Base-by-base conservation (phyloP, 768 basidiomycete genomes). In the Termitomyces sp. region DNA sequence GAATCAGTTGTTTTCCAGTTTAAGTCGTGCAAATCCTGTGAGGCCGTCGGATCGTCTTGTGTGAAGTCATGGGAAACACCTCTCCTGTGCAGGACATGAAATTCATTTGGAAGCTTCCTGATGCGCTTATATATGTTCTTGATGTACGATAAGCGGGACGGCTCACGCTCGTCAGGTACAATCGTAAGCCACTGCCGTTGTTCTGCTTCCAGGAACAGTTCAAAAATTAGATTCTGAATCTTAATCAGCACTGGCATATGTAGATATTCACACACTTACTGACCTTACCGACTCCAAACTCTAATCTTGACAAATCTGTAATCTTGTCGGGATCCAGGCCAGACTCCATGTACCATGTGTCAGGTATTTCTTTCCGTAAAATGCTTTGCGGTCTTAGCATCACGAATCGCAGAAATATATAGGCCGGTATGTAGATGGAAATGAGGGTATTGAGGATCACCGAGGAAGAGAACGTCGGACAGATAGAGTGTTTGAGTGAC, bases 401-500 rank as follows among this genome's bases (percentile, higher is more conserved):
- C 53, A 17, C 30, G 53, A 27, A 44, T 23, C 0, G 43, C 53
- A 23, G 53, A 41, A 27, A 54, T 7, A 35, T 54, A 54, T 8
- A 54, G 27, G 3, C 53, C 43, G 19, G 53, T 54, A 34, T 54
- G 53, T 16, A 46, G n/a, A 3, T 56, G 25, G 17, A 37, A 46
- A 27, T 56, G 49, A 1, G 45, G 32, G 17, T 19, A 42, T 5
- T 23, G 21, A 12, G 10, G 3, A 17, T 48, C 55, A 12, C 16
- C 19, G 19, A 56, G 23, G 37, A 37, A 27, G 37, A 27, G 28
- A 19, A 28, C 37, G 10, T 56, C 47, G 10, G 46, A 48, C 5
- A 56, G 12, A 25, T 56, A 56, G 9, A 56, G 55, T 28, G 47
- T 56, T 14, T 56, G 46, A 2, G 34, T 45, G 30, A n/a, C 16